Conservation (phyloP, 2,329 filamentous ascomycete species). For the Fusarium globosum region DNA sequence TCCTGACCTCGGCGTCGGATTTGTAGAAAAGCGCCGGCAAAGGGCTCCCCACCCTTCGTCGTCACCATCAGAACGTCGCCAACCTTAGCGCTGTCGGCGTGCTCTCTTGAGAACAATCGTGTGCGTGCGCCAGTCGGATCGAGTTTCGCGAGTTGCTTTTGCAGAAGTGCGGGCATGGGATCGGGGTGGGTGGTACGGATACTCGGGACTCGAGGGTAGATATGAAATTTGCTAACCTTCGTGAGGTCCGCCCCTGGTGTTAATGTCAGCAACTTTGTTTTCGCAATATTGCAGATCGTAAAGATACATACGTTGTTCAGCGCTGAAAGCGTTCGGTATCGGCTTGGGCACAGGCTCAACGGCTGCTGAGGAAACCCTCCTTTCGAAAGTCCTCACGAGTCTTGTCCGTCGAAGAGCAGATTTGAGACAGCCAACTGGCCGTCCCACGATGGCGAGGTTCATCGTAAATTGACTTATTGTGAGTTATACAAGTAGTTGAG, state of each 20-base stretch:
- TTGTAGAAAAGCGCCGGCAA: conserved; percentile 87
- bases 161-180: conserved; percentile 74
- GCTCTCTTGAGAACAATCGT: conserved; percentile 80
- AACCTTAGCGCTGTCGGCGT: conserved; percentile 81
- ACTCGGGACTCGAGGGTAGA: conserved; percentile 68
- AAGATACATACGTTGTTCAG: conserved; percentile 50
- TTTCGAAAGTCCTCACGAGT: conserved; percentile 56
- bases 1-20: conserved; percentile 90
- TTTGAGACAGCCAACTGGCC: conserved; percentile 79
- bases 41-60: conserved; percentile 83
- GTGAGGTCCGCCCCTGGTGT: conserved; percentile 49
- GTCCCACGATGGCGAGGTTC: conserved; percentile 71
- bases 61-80: conserved; percentile 95
- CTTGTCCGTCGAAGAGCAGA: conserved; percentile 69
- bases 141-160: conserved; percentile 76
- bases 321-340: conserved; percentile 43
- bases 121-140: conserved; percentile 88
- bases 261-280: conserved; percentile 21
- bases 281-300: background rate
- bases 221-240: conserved; percentile 57
- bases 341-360: conserved; percentile 24
- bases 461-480: conserved; percentile 51
- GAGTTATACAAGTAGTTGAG: conserved; percentile 32
- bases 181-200: conserved; percentile 68
- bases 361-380: conserved; percentile 61